phyloP scores from a whole-genome alignment of 129 eudicot species.

The Helichrysum umbraculigerum region DNA sequence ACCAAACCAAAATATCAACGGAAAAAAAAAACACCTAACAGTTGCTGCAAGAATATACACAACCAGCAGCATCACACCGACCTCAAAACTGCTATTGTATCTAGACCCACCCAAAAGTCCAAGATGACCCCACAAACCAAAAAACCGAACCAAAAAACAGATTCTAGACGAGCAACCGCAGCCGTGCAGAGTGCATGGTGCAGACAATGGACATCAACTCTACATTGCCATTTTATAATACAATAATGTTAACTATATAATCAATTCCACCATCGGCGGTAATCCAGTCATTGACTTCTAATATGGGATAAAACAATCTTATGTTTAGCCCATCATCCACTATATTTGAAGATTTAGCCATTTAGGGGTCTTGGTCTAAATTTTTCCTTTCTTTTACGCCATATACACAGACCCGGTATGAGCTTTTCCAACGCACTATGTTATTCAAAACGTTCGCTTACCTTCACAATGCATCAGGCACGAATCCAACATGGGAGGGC shows the following conservation, averaged over 20 bases:
- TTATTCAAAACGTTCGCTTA: not conserved
- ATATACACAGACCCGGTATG: not conserved
- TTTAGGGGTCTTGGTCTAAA: not conserved
- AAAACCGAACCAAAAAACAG: not conserved
- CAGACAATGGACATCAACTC: not conserved
- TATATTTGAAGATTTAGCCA: not conserved
- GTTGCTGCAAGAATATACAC: not conserved
- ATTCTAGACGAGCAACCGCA: not conserved
- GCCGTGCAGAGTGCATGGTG: not conserved
- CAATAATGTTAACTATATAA: not conserved
- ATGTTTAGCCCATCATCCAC: not conserved
- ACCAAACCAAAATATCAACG: not conserved
- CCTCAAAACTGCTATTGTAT: not conserved
- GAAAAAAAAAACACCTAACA: not conserved
- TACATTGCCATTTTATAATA: not conserved
- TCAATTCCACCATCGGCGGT: not conserved
- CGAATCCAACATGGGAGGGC: not conserved
- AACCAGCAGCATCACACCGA: not conserved
- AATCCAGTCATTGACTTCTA: not conserved
- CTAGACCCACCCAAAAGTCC: not conserved
- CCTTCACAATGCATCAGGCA: not conserved
- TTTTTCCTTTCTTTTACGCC: not conserved
- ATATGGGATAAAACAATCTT: not conserved
- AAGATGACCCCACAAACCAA: not conserved
- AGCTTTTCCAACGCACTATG: not conserved